Base-by-base conservation (phyloP, 1,284 basidiomycete species). In the Sphagnurus paluster region DNA sequence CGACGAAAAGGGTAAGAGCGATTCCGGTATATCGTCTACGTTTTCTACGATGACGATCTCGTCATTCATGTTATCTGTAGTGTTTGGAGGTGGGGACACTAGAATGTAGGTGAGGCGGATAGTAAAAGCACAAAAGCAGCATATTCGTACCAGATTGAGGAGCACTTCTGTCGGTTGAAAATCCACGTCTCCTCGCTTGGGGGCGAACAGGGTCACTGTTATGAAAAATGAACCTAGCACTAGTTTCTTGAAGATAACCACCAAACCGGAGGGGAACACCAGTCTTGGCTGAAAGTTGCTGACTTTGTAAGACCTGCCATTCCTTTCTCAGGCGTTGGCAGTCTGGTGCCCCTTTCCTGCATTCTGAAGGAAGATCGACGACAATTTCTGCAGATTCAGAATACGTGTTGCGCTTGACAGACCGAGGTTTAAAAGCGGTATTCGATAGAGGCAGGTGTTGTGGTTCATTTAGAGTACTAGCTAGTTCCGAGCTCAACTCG, bases 41-140 rank as follows among this genome's bases (percentile, higher is more conserved):
- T 48, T 32, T 28, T 42, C 39, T 10, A 39, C 42, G n/a, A 52
- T 45, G 25, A 52, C 39, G 17, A 45, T 42, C 34, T 48, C 46
- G 7, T 52, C 39, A 28, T 39, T 19, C n/a, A 36, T 21, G 23
- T 24, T 41, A 26, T 26, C 33, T 16, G 19, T 1, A 6, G 20
- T 26, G 29, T 8, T 30, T 7, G 13, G 16, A 13, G 25, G 23
- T 23, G n/a, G 21, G 24, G 25, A 34, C 23, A 30, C 17, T 39
- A 24, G 29, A 29, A 29, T 16, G 44, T 14, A 21, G 11, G 21
- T 21, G 16, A 38, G 10, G 25, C 36, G 42, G 34, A 17, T 20
- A 11, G n/a, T n/a, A 13, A 20, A 24, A 9, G 10, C 9, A n/a
- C 29, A 20, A 42, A 10, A 34, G 20, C 14, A 9, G 19, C 19